Percentiles rank a stretch among this genome's conserved stretches.
These are phyloP conservation scores for Candida easanensis DNA, from an alignment of 805 yeast genomes.

Conservation along the genomic window DNA sequence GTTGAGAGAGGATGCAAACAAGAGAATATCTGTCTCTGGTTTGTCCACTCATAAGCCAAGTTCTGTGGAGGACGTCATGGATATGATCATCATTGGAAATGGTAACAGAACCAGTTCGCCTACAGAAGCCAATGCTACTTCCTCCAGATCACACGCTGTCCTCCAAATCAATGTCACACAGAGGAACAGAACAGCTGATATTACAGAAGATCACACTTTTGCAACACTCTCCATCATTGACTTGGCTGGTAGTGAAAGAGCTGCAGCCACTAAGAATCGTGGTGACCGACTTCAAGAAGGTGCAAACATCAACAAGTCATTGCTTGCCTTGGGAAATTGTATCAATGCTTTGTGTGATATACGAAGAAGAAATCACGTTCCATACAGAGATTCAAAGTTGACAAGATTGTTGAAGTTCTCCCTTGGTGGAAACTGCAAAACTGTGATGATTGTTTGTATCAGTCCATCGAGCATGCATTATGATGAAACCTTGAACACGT, in stretches of 20 bases:
- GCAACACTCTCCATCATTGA: constrained; percentile 88
- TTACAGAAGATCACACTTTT: constrained; percentile 64
- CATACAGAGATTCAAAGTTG: constrained; percentile 87
- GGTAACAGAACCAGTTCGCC: constrained; percentile 77
- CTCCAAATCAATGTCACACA: constrained; percentile 74
- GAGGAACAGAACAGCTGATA: constrained; percentile 54
- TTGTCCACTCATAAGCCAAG: constrained; percentile 60
- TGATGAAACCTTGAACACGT: constrained; percentile 89
- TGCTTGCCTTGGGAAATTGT: constrained; percentile 89
- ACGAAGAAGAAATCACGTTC: constrained; percentile 68
- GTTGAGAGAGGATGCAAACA: constrained; percentile 69
- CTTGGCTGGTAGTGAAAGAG: constrained; percentile 93
- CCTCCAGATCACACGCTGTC: constrained; percentile 93
- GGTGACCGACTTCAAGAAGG: constrained; percentile 86
- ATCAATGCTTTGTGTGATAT: constrained; percentile 87
- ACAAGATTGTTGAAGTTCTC: constrained; percentile 87
- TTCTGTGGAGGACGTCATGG: constrained; percentile 73
- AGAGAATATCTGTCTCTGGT: constrained; percentile 68
- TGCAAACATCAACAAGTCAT: constrained; percentile 86
- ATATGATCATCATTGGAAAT: constrained; percentile 70
- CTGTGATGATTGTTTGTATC: constrained; percentile 94
- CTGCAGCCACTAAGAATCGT: constrained; percentile 81
- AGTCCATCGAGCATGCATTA: constrained; percentile 85
- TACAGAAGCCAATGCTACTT: constrained; percentile 86
- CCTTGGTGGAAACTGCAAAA: constrained; percentile 90